Base-by-base conservation (phyloP, 202 grass and related monocot genomes). In the Schoenoplectus tabernaemontani region DNA sequence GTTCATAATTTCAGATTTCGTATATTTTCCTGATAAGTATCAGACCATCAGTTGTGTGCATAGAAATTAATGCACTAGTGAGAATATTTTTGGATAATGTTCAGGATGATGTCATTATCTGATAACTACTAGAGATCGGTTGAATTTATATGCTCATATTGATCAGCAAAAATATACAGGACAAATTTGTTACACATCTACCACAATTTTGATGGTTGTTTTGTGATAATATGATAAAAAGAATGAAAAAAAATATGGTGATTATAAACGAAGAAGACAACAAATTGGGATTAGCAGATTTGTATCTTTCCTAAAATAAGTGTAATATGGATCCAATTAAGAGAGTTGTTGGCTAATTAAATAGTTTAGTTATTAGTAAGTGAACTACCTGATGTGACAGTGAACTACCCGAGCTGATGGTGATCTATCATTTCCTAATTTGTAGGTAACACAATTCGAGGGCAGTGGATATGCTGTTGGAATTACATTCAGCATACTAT, bases 371-470 rank as follows among this genome's bases (percentile, higher is more conserved):
- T 3, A 66, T n/a, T 23, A 12, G 41, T 43, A 67, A 67, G 64
- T 67, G 19, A 69, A 69, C 65, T 12, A 69, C 38, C 20, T 69
- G 19, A 44, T 3, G 9, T 23, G 65, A 69, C 4, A 69, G n/a
- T n/a, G n/a, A n/a, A n/a, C n/a, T n/a, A n/a, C n/a, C n/a, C n/a
- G n/a, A n/a, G n/a, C n/a, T n/a, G n/a, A n/a, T n/a, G n/a, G n/a
- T n/a, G n/a, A n/a, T n/a, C 15, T 61, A 70, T 44, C n/a, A 26
- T 78, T 48, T 30, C 0, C 23, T 7, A 7, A 56, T 56, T 80
- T 65, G 68, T 76, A 94, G 94, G 57, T 97, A 48, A 94, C 94
- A 10, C 50, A 86, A 84, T 97, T 97, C 58, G 67, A 67, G 37
- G 83, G 79, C 56, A 83, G 82, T 43, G 91, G 87, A 47, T 97